These are phyloP conservation scores for Mycena latifolia DNA, from an alignment of 768 basidiomycete species.

Conservation along the genomic window DNA sequence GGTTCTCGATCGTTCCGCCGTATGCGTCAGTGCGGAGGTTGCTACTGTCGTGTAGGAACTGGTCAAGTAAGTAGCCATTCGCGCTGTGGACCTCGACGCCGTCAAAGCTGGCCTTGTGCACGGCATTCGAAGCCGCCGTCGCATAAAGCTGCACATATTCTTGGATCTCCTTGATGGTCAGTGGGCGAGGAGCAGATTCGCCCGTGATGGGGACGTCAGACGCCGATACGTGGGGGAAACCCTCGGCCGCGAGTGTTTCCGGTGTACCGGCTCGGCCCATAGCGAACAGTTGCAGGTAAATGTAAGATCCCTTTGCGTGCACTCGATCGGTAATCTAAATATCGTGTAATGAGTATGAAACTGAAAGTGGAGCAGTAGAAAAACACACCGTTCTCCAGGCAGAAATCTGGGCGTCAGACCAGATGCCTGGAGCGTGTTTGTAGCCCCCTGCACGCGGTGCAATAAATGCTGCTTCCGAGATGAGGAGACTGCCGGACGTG, in stretches of 20 bases:
- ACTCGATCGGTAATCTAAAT: constrained; percentile 31
- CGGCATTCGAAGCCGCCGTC: no score
- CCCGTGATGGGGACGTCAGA: constrained; percentile 37
- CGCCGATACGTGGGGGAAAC: constrained; percentile 45
- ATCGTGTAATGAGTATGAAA: background rate
- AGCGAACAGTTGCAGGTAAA: no score
- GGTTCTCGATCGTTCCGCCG: constrained; percentile 51
- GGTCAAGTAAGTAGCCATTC: constrained; percentile 54
- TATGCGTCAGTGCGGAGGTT: constrained; percentile 41
- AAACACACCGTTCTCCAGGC: constrained; percentile 59
- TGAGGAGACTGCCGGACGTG: no score
- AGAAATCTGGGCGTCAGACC: constrained; percentile 56
- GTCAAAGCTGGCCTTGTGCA: constrained; percentile 66
- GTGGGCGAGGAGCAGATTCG: constrained; percentile 38
- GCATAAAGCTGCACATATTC: constrained; percentile 57
- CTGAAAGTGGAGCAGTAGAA: background rate
- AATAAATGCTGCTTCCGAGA: no score
- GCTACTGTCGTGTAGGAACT: constrained; percentile 62
- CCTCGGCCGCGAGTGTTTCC: constrained; percentile 39
- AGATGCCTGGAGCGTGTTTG: no score
- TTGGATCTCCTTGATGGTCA: constrained; percentile 48
- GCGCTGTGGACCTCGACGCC: constrained; percentile 61
- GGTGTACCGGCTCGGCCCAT: no score
- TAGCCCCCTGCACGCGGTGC: no score
- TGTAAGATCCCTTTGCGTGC: no score